phyloP scores from a whole-genome alignment of 805 yeast species.

The Candida ulmi region DNA sequence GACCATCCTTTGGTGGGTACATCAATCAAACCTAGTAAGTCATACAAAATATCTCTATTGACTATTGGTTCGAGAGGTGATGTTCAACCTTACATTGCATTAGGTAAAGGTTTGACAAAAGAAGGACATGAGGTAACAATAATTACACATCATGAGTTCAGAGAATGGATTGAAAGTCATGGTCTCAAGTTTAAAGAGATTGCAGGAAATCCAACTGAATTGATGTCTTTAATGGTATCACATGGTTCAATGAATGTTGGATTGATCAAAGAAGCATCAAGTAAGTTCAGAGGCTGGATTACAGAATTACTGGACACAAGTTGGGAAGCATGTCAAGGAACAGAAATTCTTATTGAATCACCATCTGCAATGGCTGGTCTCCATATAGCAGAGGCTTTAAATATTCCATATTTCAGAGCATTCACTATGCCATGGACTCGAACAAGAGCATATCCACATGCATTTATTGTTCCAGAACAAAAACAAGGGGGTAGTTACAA shows the following conservation, averaged over 20 bases:
- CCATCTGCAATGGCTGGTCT: conserved; percentile 96
- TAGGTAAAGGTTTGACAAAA: conserved; percentile 68
- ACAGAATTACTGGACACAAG: conserved; percentile 61
- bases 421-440: conserved; percentile 99
- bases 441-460: conserved; percentile 94
- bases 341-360: conserved; percentile 87
- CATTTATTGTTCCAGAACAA: conserved; percentile 91
- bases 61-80: conserved; percentile 97
- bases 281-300: conserved; percentile 80
- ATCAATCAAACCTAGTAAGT: conserved; percentile 45
- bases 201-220: conserved; percentile 90
- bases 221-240: conserved; percentile 88
- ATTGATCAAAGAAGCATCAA: conserved; percentile 75
- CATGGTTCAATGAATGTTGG: conserved; percentile 85
- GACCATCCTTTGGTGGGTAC: conserved; percentile 53
- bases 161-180: conserved; percentile 62
- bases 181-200: conserved; percentile 66
- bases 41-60: conserved; percentile 57
- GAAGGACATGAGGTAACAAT: conserved; percentile 86
- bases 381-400: conserved; percentile 89
- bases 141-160: conserved; percentile 81
- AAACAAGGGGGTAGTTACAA: conserved; percentile 91
- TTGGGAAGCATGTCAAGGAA: conserved; percentile 80
- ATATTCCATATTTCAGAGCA: conserved; percentile 88
- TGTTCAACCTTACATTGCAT: conserved; percentile 91